phyloP scores from a whole-genome alignment of 495 filamentous ascomycete genomes.

The Tuber calosporum region DNA sequence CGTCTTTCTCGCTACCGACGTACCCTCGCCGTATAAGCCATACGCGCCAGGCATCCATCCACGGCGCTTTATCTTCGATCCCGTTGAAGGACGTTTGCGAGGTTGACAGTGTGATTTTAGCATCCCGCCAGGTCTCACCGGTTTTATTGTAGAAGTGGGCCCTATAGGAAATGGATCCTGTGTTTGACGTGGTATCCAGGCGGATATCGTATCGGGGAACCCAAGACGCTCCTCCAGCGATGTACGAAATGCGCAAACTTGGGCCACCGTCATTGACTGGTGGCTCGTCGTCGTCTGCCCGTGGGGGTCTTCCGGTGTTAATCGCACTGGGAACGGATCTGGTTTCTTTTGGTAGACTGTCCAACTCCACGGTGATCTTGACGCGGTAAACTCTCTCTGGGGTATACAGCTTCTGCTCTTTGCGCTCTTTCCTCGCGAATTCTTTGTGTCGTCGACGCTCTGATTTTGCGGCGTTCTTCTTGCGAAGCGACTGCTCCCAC shows the following conservation, averaged over 20 bases:
- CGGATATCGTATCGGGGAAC: conserved; percentile 59
- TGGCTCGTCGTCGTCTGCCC: conserved; percentile 20
- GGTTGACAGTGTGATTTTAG: conserved; percentile 59
- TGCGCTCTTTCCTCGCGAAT: conserved; percentile 46
- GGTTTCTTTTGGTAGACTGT: conserved; percentile 18
- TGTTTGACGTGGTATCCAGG: conserved; percentile 52
- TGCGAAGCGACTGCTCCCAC: conserved; percentile 31
- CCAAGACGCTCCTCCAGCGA: conserved; percentile 58
- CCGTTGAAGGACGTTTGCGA: conserved; percentile 60
- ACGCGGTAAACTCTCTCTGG: conserved; percentile 54
- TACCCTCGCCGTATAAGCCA: conserved; percentile 43
- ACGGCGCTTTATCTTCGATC: conserved; percentile 54
- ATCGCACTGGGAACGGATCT: conserved; percentile 8
- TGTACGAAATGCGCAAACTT: conserved; percentile 56
- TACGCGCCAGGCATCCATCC: conserved; percentile 56
- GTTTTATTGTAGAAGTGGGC: conserved; percentile 60
- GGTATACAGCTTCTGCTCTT: conserved; percentile 50
- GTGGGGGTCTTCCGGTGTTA: conserved; percentile 21
- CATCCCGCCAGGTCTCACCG: conserved; percentile 61
- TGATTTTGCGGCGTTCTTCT: conserved; percentile 41
- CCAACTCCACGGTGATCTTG: conserved; percentile 53
- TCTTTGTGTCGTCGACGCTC: conserved; percentile 45
- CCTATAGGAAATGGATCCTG: conserved; percentile 55
- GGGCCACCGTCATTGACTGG: conserved; percentile 14
- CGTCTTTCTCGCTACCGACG: conserved; percentile 21